A percentile compares a stretch with the other conserved stretches of the same genome.
phyloP scores from a whole-genome alignment of 2,329 filamentous ascomycete genomes.

The Geosmithia morbida region DNA sequence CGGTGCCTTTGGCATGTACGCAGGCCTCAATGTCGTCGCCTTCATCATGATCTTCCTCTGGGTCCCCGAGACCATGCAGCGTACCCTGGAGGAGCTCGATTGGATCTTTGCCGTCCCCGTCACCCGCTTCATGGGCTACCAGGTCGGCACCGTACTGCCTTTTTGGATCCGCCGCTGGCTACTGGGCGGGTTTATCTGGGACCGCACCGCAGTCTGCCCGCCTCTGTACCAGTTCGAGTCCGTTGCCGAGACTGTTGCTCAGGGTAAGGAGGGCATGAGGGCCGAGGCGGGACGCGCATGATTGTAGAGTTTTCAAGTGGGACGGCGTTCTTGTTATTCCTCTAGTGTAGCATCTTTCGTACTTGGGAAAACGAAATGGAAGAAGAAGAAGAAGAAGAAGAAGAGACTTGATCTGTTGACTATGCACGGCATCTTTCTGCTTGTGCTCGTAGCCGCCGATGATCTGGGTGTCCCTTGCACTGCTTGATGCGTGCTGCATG shows the following conservation, averaged over 20 bases:
- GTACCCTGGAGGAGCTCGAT: slow-evolving; percentile 34
- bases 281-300: background rate
- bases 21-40: slow-evolving; percentile 38
- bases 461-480: too few relatives aligned
- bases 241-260: background rate
- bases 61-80: slow-evolving; percentile 41
- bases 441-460: too few relatives aligned
- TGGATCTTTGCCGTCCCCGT: slow-evolving; percentile 33
- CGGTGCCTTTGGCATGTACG: slow-evolving; percentile 34
- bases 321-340: too few relatives aligned
- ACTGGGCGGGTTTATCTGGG: slow-evolving; percentile 1
- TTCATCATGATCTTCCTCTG: slow-evolving; percentile 39
- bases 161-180: slow-evolving; percentile 4
- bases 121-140: slow-evolving; percentile 24
- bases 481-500: too few relatives aligned
- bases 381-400: too few relatives aligned
- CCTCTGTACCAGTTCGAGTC: slow-evolving; percentile 4
- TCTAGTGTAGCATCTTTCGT: too few relatives aligned
- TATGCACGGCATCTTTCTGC: too few relatives aligned
- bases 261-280: background rate
- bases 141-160: slow-evolving; percentile 8
- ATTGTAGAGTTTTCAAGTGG: background rate
- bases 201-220: slow-evolving; percentile 1
- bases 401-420: too few relatives aligned
- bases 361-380: too few relatives aligned